phyloP scores from a whole-genome alignment of 768 basidiomycete species.

The Agaricus blazei region DNA sequence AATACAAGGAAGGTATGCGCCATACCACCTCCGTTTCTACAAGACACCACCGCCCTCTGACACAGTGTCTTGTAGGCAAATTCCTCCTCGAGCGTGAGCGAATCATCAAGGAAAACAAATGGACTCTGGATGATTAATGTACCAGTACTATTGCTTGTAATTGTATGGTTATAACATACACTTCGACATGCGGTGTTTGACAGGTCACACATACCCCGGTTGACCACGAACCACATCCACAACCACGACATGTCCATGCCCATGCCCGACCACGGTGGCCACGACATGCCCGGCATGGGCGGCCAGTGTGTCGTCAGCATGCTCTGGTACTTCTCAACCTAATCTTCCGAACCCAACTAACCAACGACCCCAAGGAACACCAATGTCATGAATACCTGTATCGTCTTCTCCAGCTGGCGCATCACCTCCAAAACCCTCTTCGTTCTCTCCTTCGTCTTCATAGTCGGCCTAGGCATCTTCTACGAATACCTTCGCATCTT shows the following conservation, averaged over 20 bases:
- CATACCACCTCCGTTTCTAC: constrained; percentile 11
- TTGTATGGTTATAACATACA: no score
- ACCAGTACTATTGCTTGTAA: not conserved
- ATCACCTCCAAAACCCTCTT: constrained; percentile 54
- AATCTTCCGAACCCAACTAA: not conserved
- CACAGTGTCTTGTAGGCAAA: constrained; percentile 46
- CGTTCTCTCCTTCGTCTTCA: constrained; percentile 56
- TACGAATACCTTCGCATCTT: constrained; percentile 77
- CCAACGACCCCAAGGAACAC: constrained; percentile 51
- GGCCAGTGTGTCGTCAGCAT: constrained; percentile 70
- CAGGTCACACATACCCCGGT: not conserved
- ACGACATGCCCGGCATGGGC: constrained; percentile 40
- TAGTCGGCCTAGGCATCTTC: constrained; percentile 63
- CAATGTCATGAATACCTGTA: constrained; percentile 72
- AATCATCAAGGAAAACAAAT: constrained; percentile 77
- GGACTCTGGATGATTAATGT: constrained; percentile 50
- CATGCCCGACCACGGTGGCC: constrained; percentile 40
- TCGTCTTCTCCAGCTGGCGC: constrained; percentile 80
- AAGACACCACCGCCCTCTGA: not conserved
- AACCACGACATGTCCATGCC: constrained; percentile 25
- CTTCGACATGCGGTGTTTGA: not conserved
- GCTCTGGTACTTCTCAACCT: constrained; percentile 52
- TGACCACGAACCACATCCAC: constrained; percentile 6
- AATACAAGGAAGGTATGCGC: constrained; percentile 75
- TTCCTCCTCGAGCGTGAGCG: constrained; percentile 78